A percentile compares a stretch with the other conserved stretches of the same genome.
Evolutionary conservation across 139 green algal genomes (phyloP).

Genomic region (Pleodorina starrii): DNA sequence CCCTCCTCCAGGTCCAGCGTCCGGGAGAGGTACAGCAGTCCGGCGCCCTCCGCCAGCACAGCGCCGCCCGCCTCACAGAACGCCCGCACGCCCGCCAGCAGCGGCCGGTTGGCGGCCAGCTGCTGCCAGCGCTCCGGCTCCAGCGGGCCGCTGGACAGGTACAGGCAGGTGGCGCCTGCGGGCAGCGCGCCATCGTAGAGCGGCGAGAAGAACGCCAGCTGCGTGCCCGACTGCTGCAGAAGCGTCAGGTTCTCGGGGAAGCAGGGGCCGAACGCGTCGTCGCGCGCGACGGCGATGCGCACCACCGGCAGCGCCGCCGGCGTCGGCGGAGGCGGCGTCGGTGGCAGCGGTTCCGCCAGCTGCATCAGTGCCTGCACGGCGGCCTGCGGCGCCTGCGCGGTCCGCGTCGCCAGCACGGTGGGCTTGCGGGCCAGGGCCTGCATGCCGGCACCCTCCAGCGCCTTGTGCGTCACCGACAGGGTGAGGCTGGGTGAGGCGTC

Average conservation of each 20-base stretch:
- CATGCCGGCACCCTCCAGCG: not conserved
- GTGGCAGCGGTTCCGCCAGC: not conserved
- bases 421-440: not conserved
- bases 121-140: constrained; percentile 51
- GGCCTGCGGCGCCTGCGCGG: not conserved
- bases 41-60: constrained; percentile 92
- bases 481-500: constrained; percentile 27
- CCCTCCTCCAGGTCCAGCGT: constrained; percentile 51
- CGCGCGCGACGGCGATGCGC: constrained; percentile 38
- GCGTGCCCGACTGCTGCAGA: constrained; percentile 76
- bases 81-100: constrained; percentile 75
- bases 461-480: constrained; percentile 29
- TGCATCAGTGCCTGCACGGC: constrained; percentile 17
- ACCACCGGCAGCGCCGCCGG: not conserved
- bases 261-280: constrained; percentile 40
- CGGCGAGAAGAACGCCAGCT: constrained; percentile 94
- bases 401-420: not conserved
- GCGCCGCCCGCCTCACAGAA: constrained; percentile 91
- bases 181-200: constrained; percentile 87
- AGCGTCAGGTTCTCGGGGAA: constrained; percentile 71
- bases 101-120: constrained; percentile 80
- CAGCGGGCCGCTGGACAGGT: constrained; percentile 80
- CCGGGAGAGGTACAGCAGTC: constrained; percentile 89
- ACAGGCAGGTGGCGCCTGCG: constrained; percentile 79
- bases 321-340: not conserved